phyloP scores from a whole-genome alignment of 495 filamentous ascomycete species.

The Letharia columbiana region DNA sequence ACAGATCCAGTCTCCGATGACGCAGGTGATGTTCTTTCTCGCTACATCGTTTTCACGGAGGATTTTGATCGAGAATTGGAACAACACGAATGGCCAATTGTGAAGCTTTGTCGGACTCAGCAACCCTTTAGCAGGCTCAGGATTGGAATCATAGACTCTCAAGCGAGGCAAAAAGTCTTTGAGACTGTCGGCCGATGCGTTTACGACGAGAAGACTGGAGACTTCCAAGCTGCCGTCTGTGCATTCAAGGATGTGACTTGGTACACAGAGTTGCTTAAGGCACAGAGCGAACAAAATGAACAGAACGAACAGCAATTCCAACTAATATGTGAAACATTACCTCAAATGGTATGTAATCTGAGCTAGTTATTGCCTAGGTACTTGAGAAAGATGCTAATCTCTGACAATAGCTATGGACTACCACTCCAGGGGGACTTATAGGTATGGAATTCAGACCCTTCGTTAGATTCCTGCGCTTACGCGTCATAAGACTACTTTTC shows the following conservation, averaged over 20 bases:
- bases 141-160: constrained; percentile 50
- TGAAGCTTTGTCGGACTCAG: constrained; percentile 46
- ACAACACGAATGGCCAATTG: constrained; percentile 52
- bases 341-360: constrained; percentile 45
- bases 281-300: constrained; percentile 50
- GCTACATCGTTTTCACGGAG: constrained; percentile 49
- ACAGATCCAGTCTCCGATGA: constrained; percentile 37
- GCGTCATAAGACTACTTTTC: constrained; percentile 51
- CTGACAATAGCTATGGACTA: constrained; percentile 47
- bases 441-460: not conserved
- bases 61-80: constrained; percentile 52
- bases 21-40: constrained; percentile 44
- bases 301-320: constrained; percentile 58
- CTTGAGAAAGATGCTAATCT: not conserved
- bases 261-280: constrained; percentile 47
- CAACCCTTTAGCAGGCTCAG: constrained; percentile 43
- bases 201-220: constrained; percentile 48
- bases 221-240: constrained; percentile 58
- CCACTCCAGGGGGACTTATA: constrained; percentile 42
- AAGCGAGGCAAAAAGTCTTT: constrained; percentile 38
- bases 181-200: constrained; percentile 55
- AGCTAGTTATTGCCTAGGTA: not conserved
- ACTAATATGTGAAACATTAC: constrained; percentile 61
- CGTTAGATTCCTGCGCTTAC: not conserved
- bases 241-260: constrained; percentile 59